phyloP scores from a whole-genome alignment of 192 early-diverging fungal species.

The Backusella liffmaniae region DNA sequence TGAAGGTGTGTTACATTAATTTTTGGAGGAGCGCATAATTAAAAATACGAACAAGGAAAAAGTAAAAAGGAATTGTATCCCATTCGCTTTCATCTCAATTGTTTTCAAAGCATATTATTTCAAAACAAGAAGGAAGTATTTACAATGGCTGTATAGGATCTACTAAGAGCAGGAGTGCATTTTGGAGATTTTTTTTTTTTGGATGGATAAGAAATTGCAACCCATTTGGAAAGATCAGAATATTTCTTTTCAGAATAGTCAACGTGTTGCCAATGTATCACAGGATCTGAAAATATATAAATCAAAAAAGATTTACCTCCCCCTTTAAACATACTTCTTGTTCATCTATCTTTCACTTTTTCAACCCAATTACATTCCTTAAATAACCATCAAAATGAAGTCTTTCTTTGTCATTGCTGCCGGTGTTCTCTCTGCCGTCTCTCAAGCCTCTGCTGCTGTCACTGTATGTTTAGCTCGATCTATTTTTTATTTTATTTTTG shows the following conservation, averaged over 20 bases:
- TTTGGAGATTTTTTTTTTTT: too few species aligned
- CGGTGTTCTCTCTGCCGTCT: constrained; percentile 17
- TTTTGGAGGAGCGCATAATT: neutral
- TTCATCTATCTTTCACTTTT: neutral
- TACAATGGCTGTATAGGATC: neutral
- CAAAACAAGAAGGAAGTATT: neutral
- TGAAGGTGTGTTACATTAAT: neutral
- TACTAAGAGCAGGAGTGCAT: constrained; percentile 11
- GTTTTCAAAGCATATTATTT: neutral
- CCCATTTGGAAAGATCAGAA: constrained; percentile 6
- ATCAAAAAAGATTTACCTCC: neutral
- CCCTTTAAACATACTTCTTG: constrained; percentile 1
- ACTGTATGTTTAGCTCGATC: constrained; percentile 1
- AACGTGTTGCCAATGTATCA: constrained; percentile 19
- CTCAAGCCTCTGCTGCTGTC: constrained; percentile 13
- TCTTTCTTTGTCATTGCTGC: constrained; percentile 18
- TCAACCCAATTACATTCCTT: constrained; percentile 20
- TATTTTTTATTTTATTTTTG: neutral
- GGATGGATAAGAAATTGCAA: constrained; percentile 8
- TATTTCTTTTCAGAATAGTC: constrained; percentile 7
- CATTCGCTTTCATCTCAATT: neutral
- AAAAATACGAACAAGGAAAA: neutral
- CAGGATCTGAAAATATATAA: constrained; percentile 12
- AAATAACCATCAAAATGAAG: constrained; percentile 21
- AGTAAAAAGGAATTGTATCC: neutral